A percentile compares a stretch with the other conserved stretches of the same genome.
Conservation (phyloP, 1,284 basidiomycete species). For the Mrakiaceae sp. region DNA sequence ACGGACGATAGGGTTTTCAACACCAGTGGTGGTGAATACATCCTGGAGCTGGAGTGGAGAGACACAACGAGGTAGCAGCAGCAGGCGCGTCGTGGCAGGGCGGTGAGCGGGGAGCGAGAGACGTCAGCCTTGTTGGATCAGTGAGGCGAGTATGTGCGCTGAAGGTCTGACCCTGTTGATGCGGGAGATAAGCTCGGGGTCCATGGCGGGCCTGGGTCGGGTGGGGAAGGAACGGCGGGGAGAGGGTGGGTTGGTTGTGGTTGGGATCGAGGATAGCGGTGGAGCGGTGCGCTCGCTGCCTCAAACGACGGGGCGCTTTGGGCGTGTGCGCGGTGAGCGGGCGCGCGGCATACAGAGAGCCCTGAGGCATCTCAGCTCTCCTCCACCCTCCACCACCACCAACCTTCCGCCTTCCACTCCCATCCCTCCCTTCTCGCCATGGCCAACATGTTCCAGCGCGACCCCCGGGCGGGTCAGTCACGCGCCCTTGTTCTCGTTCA, state of each 20-base stretch:
- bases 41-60: slow-evolving; percentile 37
- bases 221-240: not conserved
- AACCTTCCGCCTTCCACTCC: not conserved
- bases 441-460: slow-evolving; percentile 36
- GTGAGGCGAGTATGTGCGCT: not conserved
- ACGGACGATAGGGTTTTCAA: slow-evolving; percentile 36
- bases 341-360: too few relatives aligned
- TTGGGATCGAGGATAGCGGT: not conserved
- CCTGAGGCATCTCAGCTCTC: not conserved
- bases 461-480: slow-evolving; percentile 34
- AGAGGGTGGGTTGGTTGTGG: not conserved
- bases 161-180: slow-evolving; percentile 34
- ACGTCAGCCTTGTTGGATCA: not conserved
- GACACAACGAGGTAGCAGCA: not conserved
- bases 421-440: not conserved
- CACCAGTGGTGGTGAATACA: slow-evolving; percentile 41
- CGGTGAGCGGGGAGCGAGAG: not conserved
- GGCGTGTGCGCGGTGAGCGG: too few relatives aligned
- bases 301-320: too few relatives aligned
- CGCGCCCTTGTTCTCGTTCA: not conserved
- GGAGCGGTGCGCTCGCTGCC: too few relatives aligned
- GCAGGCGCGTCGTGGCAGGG: not conserved
- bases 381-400: not conserved
- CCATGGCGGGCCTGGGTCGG: slow-evolving; percentile 25
- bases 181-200: slow-evolving; percentile 36